phyloP scores from a whole-genome alignment of 169 alveolate genomes.

The Plasmodium billcollinsi region DNA sequence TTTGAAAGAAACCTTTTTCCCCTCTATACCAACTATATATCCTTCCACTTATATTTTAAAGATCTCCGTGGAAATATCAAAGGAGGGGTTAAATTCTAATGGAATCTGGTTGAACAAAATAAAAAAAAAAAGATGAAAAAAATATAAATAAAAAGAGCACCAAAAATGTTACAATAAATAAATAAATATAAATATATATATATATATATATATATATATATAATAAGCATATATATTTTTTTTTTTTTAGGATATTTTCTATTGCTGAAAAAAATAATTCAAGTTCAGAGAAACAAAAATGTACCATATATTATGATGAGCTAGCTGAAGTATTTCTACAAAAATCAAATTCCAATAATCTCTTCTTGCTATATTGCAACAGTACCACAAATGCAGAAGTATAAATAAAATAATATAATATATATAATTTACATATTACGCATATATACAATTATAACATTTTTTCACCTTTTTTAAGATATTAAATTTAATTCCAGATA shows the following conservation, averaged over 20 bases:
- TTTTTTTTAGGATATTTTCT: constrained; percentile 25
- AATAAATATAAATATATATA: not conserved
- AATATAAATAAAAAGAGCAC: not conserved
- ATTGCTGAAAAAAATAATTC: constrained; percentile 29
- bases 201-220: not conserved
- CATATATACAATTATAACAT: not conserved
- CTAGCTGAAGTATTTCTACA: constrained; percentile 33
- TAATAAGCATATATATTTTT: not conserved
- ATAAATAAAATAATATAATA: constrained; percentile 4
- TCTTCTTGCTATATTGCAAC: constrained; percentile 35
- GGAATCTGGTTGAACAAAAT: constrained; percentile 20
- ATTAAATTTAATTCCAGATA: constrained; percentile 28
- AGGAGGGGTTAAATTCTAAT: constrained; percentile 23
- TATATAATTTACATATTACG: not conserved
- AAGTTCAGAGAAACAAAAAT: constrained; percentile 20
- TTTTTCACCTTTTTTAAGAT: constrained; percentile 7
- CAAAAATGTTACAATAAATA: not conserved
- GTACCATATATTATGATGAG: constrained; percentile 13
- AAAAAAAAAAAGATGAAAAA: not conserved
- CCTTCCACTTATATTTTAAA: constrained; percentile 44
- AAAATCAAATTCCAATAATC: constrained; percentile 2
- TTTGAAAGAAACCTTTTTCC: constrained; percentile 31
- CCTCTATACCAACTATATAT: constrained; percentile 14
- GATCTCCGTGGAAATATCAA: constrained; percentile 38
- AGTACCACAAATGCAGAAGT: constrained; percentile 58